These are phyloP conservation scores for Acer negundo DNA, from an alignment of 345 rosid genomes.

Conservation along the genomic window DNA sequence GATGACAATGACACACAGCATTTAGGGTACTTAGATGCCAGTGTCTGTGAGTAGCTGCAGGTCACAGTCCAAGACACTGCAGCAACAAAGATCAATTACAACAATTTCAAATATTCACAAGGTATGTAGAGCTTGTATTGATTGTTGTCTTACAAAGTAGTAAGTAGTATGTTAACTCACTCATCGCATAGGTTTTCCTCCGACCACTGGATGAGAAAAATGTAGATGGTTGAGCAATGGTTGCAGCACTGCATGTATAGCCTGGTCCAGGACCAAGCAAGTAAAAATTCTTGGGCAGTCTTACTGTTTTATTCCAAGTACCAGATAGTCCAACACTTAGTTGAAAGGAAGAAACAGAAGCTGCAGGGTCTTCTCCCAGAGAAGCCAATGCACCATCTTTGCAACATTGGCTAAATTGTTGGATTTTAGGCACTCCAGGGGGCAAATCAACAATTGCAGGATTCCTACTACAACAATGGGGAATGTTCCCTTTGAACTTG, in stretches of 20 bases:
- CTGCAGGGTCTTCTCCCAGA: constrained; percentile 37
- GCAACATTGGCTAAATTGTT: constrained; percentile 42
- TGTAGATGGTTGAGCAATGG: constrained; percentile 26
- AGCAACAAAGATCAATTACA: background rate
- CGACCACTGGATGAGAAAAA: constrained; percentile 33
- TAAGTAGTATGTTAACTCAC: constrained; percentile 20
- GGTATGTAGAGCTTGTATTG: background rate
- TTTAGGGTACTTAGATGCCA: constrained; percentile 36
- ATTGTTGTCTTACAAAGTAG: too few relatives aligned
- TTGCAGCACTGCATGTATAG: constrained; percentile 42
- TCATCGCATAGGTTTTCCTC: constrained; percentile 33
- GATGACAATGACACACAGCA: constrained; percentile 51
- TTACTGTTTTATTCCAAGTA: constrained; percentile 40
- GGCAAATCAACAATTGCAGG: constrained; percentile 44
- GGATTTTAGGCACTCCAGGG: constrained; percentile 39
- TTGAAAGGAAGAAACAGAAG: constrained; percentile 37
- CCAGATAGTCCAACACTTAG: constrained; percentile 41
- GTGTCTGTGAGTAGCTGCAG: constrained; percentile 46
- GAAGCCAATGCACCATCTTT: constrained; percentile 39
- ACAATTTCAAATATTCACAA: background rate
- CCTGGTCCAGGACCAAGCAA: constrained; percentile 46
- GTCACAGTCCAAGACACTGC: constrained; percentile 52
- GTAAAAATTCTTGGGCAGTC: constrained; percentile 43
- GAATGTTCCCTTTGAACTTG: constrained; percentile 47
- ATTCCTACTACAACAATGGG: constrained; percentile 38